Evolutionary conservation across 129 eudicot species (phyloP).

Genomic region (Artemisia argyi): DNA sequence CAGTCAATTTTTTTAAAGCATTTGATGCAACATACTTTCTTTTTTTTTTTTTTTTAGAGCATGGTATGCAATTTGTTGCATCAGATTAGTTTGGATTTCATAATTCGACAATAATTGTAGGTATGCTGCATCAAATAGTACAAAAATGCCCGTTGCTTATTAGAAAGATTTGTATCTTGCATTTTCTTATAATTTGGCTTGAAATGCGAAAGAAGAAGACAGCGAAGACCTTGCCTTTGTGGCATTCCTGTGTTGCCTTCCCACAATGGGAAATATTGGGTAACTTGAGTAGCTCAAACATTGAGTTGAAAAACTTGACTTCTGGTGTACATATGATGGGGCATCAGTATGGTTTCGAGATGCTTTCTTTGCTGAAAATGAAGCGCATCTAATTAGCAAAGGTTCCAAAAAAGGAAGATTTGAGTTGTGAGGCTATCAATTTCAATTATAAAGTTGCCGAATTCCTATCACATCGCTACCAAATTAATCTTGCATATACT

Average conservation of each 20-base stretch:
- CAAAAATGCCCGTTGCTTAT: too few relatives aligned
- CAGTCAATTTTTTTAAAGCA: too few relatives aligned
- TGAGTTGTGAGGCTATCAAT: too few relatives aligned
- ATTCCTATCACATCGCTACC: background rate
- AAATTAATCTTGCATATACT: background rate
- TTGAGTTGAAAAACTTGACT: constrained; percentile 18
- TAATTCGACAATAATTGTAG: too few relatives aligned
- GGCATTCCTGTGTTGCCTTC: constrained; percentile 16
- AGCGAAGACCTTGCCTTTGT: constrained; percentile 36
- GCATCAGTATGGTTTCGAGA: constrained; percentile 15
- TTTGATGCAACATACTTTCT: too few relatives aligned
- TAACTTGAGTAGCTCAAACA: constrained; percentile 25
- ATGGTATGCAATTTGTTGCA: too few relatives aligned
- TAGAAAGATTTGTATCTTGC: too few relatives aligned
- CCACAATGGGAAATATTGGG: constrained; percentile 17
- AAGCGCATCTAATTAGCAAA: background rate
- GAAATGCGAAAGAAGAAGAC: background rate
- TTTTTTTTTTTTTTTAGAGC: too few relatives aligned
- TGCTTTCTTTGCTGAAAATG: constrained; percentile 19
- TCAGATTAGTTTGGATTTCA: too few relatives aligned
- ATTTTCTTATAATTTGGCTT: too few relatives aligned
- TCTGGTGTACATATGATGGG: constrained; percentile 6
- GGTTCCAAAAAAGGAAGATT: background rate
- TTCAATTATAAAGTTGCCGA: too few relatives aligned
- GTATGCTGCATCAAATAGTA: too few relatives aligned